Evolutionary conservation across 140 eudicot species (phyloP), one percentile per base, ranked within the genome.

Genomic region (Oenanthe javanica): DNA sequence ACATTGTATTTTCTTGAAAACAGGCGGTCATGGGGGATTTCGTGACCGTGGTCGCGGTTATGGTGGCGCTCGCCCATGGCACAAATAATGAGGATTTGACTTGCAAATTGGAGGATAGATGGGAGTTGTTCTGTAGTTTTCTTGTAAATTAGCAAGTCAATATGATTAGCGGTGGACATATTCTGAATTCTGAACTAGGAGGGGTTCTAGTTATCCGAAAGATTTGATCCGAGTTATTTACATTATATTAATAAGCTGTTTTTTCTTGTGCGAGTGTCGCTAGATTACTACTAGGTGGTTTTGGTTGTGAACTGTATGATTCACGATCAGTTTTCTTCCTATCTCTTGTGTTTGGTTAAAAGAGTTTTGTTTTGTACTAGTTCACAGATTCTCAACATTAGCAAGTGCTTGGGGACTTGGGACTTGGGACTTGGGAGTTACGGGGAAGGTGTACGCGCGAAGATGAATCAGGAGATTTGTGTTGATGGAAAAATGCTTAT

Each of bases 31-130:
- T 80, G 95, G 96, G 27, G 88, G 93, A 49, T 86, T 86, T 57
- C 95, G 96, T 83, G 96, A 91, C 79, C 97, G 98, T 51, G 98
- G 96, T 47, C 87, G 96, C 77, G 96, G 97, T 25, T 89, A 84
- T 71, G 80, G 91, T 36, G 84, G 97, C 59, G 91, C 91, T 74
- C 91, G 96, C n/a, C 84, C 93, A 42, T 91, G 96, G 96, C 89
- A 82, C 90, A 88, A 84, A 88, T 19, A 76, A 82, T 69, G 51
- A 59, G 6, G 46, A 48, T 12, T 47, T 18, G 57, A 66, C 82
- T 63, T 46, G 57, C 59, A 49, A 47, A 38, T 18, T 15, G 36
- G 77, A 19, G 27, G 27, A 42, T 4, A 23, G 18, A 50, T 75
- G 19, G 21, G 21, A 23, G 43, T 49, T 12, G 2, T 27, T 47